Base-by-base conservation (phyloP, 192 early-diverging fungal species). In the Backusella tarrabulga region DNA sequence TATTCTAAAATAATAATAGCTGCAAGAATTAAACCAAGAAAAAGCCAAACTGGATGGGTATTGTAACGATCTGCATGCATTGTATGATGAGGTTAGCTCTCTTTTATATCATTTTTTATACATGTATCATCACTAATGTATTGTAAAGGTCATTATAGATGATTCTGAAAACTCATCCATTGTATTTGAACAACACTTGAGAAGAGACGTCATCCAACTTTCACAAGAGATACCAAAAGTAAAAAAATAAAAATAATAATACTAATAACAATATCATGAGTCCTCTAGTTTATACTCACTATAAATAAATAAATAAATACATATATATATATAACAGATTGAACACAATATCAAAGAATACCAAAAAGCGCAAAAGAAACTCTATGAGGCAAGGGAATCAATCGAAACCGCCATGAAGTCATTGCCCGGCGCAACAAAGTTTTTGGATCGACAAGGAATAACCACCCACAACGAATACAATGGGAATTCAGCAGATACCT, bases 321-420 rank as follows among this genome's bases (percentile, higher is more conserved):
- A 5, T 7, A 34, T 56, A 52, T 52, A 46, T 52, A 7, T 19
- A 50, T 32, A 73, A 52, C 34, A 56, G 15, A 52, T 44, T 4
- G 21, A 34, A 7, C 5, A 73, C 17, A n/a, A 40, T 34, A 54
- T 21, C n/a, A 54, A 54, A 6, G 21, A 23, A n/a, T 23, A 56
- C 19, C 21, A 81, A 71, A 77, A 77, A 44, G 68, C 80, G 26
- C 80, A 81, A 38, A 15, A 34, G 12, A 74, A 74, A 35, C 32
- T 81, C n/a, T 81, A 81, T 35, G 41, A 77, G 44, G 60, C 80
- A 68, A 73, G 80, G 15, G 75, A 81, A 34, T 36, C 41, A 6
- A 81, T 81, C 66, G 80, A 81, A 70, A 74, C 21, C 9, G 80
- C 80, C 21, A 81, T 81, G 80, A 81, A 70, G 46, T 42, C 75